phyloP scores from a whole-genome alignment of 73 alveolate genomes.

The Paramecium tetraurelia region DNA sequence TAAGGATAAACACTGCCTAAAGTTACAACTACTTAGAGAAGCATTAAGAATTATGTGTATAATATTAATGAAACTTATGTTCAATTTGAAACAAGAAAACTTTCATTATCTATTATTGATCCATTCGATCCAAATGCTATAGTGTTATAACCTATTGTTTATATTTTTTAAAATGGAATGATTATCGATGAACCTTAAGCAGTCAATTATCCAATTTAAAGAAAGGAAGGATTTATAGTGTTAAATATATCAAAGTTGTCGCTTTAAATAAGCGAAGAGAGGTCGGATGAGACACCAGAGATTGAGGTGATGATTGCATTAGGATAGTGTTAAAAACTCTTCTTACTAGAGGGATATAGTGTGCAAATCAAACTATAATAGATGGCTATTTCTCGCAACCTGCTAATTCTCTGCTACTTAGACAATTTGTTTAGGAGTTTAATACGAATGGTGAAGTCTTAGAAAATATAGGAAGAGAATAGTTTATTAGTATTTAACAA shows the following conservation, averaged over 20 bases:
- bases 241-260: neutral
- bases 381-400: neutral
- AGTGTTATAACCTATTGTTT: neutral
- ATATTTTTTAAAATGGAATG: neutral
- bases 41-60: neutral
- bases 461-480: neutral
- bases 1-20: neutral
- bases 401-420: neutral
- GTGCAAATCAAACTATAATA: neutral
- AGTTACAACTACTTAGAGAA: neutral
- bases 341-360: neutral
- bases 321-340: neutral
- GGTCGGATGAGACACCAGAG: neutral
- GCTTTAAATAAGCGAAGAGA: neutral
- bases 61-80: neutral
- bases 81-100: neutral
- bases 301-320: neutral
- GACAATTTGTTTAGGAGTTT: neutral
- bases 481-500: neutral
- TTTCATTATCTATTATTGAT: neutral
- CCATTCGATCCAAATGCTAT: neutral
- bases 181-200: neutral
- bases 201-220: neutral
- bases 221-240: neutral
- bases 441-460: neutral